phyloP scores from a whole-genome alignment of 2,329 filamentous ascomycete species.

The Aureobasidium lini region DNA sequence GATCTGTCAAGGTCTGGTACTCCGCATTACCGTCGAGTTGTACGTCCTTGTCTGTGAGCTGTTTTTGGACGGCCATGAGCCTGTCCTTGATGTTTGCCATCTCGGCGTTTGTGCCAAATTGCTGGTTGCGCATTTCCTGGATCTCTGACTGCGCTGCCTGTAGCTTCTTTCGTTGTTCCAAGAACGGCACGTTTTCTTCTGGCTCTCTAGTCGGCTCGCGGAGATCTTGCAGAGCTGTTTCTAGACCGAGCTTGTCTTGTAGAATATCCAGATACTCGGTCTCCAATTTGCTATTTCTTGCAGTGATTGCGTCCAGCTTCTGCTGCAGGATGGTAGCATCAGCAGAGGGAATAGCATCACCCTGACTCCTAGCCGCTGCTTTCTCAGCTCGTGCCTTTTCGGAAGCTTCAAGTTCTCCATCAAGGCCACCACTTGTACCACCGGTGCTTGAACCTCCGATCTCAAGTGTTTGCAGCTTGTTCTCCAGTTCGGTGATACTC shows the following conservation, averaged over 20 bases:
- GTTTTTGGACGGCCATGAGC: constrained; percentile 12
- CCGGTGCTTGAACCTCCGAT: constrained; percentile 21
- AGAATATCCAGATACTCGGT: constrained; percentile 35
- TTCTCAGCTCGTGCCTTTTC: constrained; percentile 18
- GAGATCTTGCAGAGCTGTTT: constrained; percentile 30
- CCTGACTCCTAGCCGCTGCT: constrained; percentile 16
- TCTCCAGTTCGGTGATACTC: constrained; percentile 39
- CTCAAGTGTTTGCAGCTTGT: constrained; percentile 36
- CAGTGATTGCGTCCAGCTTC: constrained; percentile 32
- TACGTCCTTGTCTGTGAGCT: constrained; percentile 13
- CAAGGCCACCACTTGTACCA: constrained; percentile 26
- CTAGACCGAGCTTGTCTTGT: constrained; percentile 27
- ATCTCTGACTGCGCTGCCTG: constrained; percentile 17
- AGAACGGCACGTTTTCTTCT: constrained; percentile 18
- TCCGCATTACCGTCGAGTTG: constrained; percentile 15
- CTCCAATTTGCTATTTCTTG: constrained; percentile 31
- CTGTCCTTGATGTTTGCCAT: constrained; percentile 18
- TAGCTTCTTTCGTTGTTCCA: constrained; percentile 19
- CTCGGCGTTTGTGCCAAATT: constrained; percentile 17
- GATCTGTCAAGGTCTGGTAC: constrained; percentile 15
- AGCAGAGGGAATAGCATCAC: not conserved
- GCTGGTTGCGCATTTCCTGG: constrained; percentile 26
- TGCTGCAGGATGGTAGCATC: constrained; percentile 31
- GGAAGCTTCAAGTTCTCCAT: constrained; percentile 33
- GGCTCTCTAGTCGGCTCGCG: constrained; percentile 29